Evolutionary conservation across 2,329 filamentous ascomycete species (phyloP), one percentile per base, ranked within the genome.

Genomic region (Stagonosporopsis cucurbitacearum): DNA sequence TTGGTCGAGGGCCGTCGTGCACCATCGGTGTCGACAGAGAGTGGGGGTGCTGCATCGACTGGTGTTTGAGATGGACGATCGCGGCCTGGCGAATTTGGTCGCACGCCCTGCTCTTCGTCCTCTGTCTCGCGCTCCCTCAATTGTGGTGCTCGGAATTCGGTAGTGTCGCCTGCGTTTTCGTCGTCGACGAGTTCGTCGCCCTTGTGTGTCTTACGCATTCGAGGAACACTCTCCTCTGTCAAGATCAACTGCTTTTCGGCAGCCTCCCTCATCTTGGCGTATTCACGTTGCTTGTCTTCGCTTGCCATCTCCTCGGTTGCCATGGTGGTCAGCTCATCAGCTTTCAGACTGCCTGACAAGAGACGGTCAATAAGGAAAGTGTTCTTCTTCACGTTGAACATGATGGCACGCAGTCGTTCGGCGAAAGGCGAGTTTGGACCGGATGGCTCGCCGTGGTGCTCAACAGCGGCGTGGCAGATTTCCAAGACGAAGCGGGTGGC

Each of bases 371-470:
- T 86, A 40, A 99, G 81, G 64, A 92, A 87, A 50, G 87, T 78
- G 74, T 99, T 99, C 71, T 88, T 88, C 82, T 96, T 96, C 58
- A 97, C 81, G 77, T 98, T 98, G 77, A 91, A 90, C 44, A 87
- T 81, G 63, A 99, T 84, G 40, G 88, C 86, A 60, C 92, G 87
- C 66, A 92, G 84, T 75, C 96, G 85, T 50, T 77, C 72, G 61
- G 78, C 81, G 77, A 88, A 89, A 30, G 80, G 75, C 64, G 79
- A 81, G 6, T 67, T 65, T 19, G 66, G 63, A 5, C 62, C 64
- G 7, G 60, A 58, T 5, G 84, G 80, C 46, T 83, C 82, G 33
- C 82, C 84, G 54, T 81, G 80, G 65, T 81, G 81, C 64, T 82
- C 77, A 71, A 84, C 82, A 55, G 87, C 78, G 57, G 84, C 82